Percentiles rank a stretch among this genome's conserved stretches.
Conservation (phyloP, 2,329 filamentous ascomycete genomes). For the Mycosphaerelloides madeirae region DNA sequence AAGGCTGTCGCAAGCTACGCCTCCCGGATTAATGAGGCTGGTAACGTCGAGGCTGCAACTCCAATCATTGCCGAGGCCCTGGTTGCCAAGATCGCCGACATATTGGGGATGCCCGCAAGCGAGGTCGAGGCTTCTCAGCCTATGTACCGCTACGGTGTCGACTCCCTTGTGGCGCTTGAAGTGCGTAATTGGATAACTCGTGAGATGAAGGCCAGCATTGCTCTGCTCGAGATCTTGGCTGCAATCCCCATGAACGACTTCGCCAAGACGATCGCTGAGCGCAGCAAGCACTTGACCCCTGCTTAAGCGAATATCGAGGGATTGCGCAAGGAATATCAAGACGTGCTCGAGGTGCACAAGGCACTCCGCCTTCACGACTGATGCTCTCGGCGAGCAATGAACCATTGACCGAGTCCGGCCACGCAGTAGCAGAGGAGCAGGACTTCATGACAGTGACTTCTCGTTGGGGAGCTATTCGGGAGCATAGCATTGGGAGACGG, state of each 20-base stretch:
- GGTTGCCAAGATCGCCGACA: neutral
- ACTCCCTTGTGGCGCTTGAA: constrained; percentile 16
- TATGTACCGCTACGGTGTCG: constrained; percentile 10
- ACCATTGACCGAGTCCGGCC: no score
- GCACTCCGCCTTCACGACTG: no score
- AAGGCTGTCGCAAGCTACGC: neutral
- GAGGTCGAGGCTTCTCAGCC: constrained; percentile 10
- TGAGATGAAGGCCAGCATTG: neutral
- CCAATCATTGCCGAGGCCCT: neutral
- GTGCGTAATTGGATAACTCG: constrained; percentile 12
- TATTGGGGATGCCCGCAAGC: constrained; percentile 2
- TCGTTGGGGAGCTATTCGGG: no score
- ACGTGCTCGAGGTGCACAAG: no score
- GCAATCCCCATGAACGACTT: neutral
- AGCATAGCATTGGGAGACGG: no score
- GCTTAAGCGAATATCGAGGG: no score
- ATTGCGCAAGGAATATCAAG: no score
- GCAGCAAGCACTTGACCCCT: no score
- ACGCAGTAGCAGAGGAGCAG: no score
- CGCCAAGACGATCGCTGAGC: neutral
- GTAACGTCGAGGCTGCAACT: neutral
- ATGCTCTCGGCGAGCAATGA: no score
- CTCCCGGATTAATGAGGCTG: neutral
- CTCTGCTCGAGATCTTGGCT: neutral
- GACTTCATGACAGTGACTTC: no score